Conservation (phyloP, 75 land plant genomes). For the Pinus taeda region DNA sequence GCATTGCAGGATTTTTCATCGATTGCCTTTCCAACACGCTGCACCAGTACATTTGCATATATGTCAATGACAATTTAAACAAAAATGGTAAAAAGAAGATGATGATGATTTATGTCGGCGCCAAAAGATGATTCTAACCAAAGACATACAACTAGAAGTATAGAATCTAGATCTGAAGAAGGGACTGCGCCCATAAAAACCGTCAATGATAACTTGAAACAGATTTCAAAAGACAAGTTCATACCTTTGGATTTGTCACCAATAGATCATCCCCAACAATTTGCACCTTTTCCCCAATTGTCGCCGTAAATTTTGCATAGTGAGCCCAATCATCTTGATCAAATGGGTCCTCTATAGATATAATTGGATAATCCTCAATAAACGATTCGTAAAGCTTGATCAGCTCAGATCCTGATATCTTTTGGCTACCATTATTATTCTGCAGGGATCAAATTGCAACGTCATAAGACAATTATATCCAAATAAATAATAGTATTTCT, state of each 20-base stretch:
- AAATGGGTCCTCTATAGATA: conserved; percentile 97
- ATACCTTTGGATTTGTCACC: conserved; percentile 96
- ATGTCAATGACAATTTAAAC: background rate
- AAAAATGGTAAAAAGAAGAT: conserved; percentile 2
- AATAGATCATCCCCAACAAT: conserved; percentile 98
- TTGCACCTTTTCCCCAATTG: conserved; percentile 81
- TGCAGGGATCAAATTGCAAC: conserved; percentile 19
- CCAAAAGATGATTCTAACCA: background rate
- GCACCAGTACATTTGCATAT: conserved; percentile 1
- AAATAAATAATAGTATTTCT: background rate
- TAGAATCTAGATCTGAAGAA: background rate
- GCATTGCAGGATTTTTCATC: conserved; percentile 92
- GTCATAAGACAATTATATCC: background rate
- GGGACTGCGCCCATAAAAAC: background rate
- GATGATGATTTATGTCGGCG: background rate
- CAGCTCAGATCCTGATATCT: conserved; percentile 81
- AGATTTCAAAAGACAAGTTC: background rate
- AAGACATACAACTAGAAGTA: background rate
- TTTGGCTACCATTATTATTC: conserved; percentile 92
- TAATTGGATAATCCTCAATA: conserved; percentile 83
- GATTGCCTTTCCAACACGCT: conserved; percentile 94
- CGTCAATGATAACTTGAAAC: background rate
- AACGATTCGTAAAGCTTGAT: conserved; percentile 92
- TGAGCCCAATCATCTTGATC: conserved; percentile 99
- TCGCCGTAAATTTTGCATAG: conserved; percentile 71